phyloP scores from a whole-genome alignment of 2,329 filamentous ascomycete genomes.

The Calcarisporium arbuscula region DNA sequence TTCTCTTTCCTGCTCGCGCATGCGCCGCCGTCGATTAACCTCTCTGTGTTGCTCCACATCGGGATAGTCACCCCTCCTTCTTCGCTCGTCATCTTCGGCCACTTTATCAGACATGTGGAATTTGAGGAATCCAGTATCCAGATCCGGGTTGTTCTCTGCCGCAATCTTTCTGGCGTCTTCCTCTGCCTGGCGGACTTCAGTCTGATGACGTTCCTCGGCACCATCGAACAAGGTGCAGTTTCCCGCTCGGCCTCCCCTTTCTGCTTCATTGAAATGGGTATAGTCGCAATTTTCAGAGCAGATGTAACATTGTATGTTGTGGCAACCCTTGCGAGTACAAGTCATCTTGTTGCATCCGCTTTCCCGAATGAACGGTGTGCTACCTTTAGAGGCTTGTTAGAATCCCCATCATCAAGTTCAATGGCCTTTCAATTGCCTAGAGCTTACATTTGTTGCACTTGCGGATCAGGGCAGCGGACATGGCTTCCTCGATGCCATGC shows the following conservation, averaged over 20 bases:
- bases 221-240: slow-evolving; percentile 66
- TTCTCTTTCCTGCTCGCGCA: too few relatives aligned
- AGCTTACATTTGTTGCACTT: slow-evolving; percentile 60
- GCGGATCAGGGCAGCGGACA: slow-evolving; percentile 72
- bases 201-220: slow-evolving; percentile 51
- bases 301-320: slow-evolving; percentile 58
- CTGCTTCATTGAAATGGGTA: slow-evolving; percentile 58
- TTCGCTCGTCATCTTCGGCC: slow-evolving; percentile 30
- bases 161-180: slow-evolving; percentile 49
- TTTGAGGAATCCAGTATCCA: slow-evolving; percentile 51
- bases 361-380: slow-evolving; percentile 73
- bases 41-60: too few relatives aligned
- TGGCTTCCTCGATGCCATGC: slow-evolving; percentile 73
- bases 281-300: slow-evolving; percentile 65
- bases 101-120: slow-evolving; percentile 53
- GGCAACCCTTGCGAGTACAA: slow-evolving; percentile 51
- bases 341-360: slow-evolving; percentile 79
- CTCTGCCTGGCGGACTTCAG: slow-evolving; percentile 59
- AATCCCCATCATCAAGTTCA: background rate
- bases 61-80: too few relatives aligned
- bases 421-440: slow-evolving; percentile 7
- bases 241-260: slow-evolving; percentile 38
- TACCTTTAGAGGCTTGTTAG: slow-evolving; percentile 34
- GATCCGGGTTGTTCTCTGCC: slow-evolving; percentile 50
- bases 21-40: too few relatives aligned